A percentile compares a stretch with the other conserved stretches of the same genome.
phyloP scores from a whole-genome alignment of 2,329 filamentous ascomycete genomes.

The Sporothrix pseudoabietina region DNA sequence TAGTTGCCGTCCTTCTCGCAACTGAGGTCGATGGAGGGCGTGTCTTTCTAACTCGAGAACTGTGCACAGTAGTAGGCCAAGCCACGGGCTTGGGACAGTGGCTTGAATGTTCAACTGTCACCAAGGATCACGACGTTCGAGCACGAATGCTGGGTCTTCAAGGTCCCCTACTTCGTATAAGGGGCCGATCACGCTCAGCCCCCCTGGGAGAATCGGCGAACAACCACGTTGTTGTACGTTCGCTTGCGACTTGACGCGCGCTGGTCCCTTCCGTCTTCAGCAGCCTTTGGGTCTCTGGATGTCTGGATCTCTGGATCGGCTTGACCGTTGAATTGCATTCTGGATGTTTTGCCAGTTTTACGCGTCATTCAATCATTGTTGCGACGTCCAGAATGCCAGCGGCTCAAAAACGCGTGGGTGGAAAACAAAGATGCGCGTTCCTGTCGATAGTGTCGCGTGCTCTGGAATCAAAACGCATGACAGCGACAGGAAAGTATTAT shows the following conservation, averaged over 20 bases:
- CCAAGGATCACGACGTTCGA: neutral
- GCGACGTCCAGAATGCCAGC: neutral
- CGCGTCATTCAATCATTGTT: constrained; percentile 12
- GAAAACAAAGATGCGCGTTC: neutral
- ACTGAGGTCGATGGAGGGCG: constrained; percentile 1
- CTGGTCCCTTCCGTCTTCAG: constrained; percentile 18
- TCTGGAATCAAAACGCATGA: constrained; percentile 7
- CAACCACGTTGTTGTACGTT: neutral
- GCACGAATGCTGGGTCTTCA: neutral
- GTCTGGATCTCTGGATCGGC: neutral
- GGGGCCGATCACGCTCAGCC: constrained; percentile 9
- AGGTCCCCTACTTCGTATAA: neutral
- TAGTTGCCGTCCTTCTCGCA: neutral
- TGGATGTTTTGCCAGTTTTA: neutral
- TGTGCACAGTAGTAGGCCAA: neutral
- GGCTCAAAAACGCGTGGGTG: neutral
- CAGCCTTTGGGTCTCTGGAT: neutral
- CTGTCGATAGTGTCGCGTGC: constrained; percentile 4
- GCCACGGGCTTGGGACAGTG: neutral
- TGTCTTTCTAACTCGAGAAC: neutral
- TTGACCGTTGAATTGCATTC: neutral
- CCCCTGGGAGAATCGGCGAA: neutral
- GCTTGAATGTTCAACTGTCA: neutral
- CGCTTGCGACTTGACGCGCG: neutral
- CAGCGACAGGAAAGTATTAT: no score